Base-by-base conservation (phyloP, 345 rosid species). In the Hibiscus trionum region DNA sequence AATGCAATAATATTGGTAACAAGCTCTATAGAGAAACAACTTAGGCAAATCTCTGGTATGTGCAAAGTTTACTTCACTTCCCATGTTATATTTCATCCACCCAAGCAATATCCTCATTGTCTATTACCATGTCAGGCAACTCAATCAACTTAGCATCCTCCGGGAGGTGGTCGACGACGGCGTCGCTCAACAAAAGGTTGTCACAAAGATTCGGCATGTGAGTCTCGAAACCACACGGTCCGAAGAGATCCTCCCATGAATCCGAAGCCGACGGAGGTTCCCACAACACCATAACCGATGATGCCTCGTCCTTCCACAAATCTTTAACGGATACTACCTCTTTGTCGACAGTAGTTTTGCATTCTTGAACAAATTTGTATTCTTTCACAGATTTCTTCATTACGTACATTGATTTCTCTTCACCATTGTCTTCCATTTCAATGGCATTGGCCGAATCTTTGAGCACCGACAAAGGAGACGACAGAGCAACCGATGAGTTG, bases 401-500 rank as follows among this genome's bases (percentile, higher is more conserved):
- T 15, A 5, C 17, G 53, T 6, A 44, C 21, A 42, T 67, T 26
- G 65, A 17, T 16, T 15, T 37, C 49, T 17, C 15, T 11, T n/a
- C 49, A 17, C 21, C 35, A 14, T 47, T 73, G 16, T 39, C 57
- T 35, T 37, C 61, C 1, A 69, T 57, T 58, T 72, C 26, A 31
- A 11, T 37, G 19, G 69, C 59, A 58, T 75, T 47, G n/a, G 76
- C 42, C 7, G 70, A 39, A 29, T 67, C 69, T 27, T 82, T 85
- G n/a, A 87, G 91, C 79, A 83, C 86, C 0, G 88, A 82, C 0
- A 77, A 83, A 0, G 87, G 91, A 0, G 88, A 87, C 59, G 84
- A 12, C 66, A 56, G 42, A 62, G 49, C 21, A 19, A 68, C 17
- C 0, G 74, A 61, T 14, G 2, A 12, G 47, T 62, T 62, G 3